Base-by-base conservation (phyloP, 2,329 filamentous ascomycete genomes). In the Claviceps cyperi region DNA sequence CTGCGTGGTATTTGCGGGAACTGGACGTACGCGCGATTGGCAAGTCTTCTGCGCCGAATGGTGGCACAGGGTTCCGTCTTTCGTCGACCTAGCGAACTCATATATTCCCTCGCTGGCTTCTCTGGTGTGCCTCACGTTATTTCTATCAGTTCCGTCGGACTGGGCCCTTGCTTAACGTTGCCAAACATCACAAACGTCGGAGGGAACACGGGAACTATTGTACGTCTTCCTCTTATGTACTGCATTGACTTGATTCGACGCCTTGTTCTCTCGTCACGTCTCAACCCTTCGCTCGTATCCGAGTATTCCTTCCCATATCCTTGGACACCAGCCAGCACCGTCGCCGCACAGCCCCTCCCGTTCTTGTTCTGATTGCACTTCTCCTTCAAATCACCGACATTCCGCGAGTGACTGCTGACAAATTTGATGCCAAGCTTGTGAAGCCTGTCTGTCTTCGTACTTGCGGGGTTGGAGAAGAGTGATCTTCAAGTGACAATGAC, bases 401-500 rank as follows among this genome's bases (percentile, higher is more conserved):
- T 15, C 44, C 14, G 17, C 11, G 8, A 9, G 32, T 19, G 14
- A 17, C n/a, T 7, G 32, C 44, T 46, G 44, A 46, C 44, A 32
- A 32, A 32, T 32, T 32, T 32, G 28, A 11, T 11, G 28, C 28
- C 28, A 32, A 43, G 40, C 40, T n/a, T 22, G 17, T 37, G 14
- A 36, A 36, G 36, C 21, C 39, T 43, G 28, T 11, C 28, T 32
- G 28, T 32, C 28, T 32, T 32, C 28, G 28, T 32, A 32, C 28
- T 11, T 32, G 28, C 28, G 9, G 28, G 11, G 11, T 11, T 11
- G 28, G 9, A 32, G 28, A 32, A 32, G 28, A 32, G 28, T 32
- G 28, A 14, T 46, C 52, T 56, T 51, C 54, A 49, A 48, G 57
- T 59, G 58, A 59, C 44, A 43, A 66, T 66, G 62, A 62, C 64